Evolutionary conservation across 345 rosid species (phyloP), one percentile per base, ranked within the genome.

Genomic region (Corchorus capsularis): DNA sequence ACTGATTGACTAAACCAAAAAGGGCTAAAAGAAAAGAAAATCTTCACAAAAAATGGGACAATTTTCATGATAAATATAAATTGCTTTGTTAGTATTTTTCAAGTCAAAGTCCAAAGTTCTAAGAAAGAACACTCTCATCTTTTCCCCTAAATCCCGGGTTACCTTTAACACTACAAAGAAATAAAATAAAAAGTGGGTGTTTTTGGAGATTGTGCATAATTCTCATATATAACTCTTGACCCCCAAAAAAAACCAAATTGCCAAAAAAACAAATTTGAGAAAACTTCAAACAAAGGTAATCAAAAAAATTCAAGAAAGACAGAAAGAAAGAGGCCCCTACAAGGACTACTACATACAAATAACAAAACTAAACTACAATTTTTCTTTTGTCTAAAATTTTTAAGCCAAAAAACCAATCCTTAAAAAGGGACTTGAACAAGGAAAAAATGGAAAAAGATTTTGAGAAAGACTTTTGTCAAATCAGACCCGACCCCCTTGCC

Each of bases 71-170:
- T 34, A 54, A 54, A 39, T 27, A 71, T 57, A 59, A 35, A 63
- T 13, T 69, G 75, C 64, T 77, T 78, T 69, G 61, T 20, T 47
- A 74, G 61, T 56, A 60, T 32, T 69, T 74, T 71, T 77, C 78
- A 81, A 76, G 89, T 92, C 93, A 90, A 89, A 87, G 92, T 87
- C 95, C 87, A 83, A 83, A 85, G 77, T 81, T 79, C 74, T 60
- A 73, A 72, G 78, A 79, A 79, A 79, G 76, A 77, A 34, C 6
- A 22, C 46, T 5, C 49, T 32, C 17, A 69, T 82, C 79, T 82
- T 90, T 86, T 76, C 72, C 89, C 96, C 87, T 85, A 74, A 88
- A 93, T 87, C 81, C 90, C 80, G 95, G 91, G 73, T 74, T 72
- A 70, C 82, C 84, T 77, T 81, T 77, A 72, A 82, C 80, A 82